Conservation (phyloP, 2,329 filamentous ascomycete genomes). For the Stachybotrys echinatus region DNA sequence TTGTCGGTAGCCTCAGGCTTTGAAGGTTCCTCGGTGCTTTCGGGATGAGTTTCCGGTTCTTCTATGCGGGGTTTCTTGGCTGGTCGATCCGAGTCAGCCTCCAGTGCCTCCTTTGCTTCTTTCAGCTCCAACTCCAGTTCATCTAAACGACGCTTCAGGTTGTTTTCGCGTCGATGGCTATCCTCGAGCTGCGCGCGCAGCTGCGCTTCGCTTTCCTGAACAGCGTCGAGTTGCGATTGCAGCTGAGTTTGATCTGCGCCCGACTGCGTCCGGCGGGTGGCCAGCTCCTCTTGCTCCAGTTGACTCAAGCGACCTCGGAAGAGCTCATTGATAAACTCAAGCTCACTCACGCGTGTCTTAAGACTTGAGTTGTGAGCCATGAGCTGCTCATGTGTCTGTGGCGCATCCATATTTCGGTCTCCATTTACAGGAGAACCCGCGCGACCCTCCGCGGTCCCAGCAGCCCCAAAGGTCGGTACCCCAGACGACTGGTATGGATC, state of each 20-base stretch:
- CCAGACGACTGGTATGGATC: slow-evolving; percentile 59
- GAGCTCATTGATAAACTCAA: slow-evolving; percentile 89
- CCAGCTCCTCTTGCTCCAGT: slow-evolving; percentile 70
- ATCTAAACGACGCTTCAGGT: slow-evolving; percentile 75
- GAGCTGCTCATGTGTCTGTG: slow-evolving; percentile 75
- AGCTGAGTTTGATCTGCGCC: slow-evolving; percentile 51
- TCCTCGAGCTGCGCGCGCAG: slow-evolving; percentile 66
- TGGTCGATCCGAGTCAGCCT: slow-evolving; percentile 15
- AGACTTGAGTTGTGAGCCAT: slow-evolving; percentile 76
- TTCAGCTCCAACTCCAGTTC: slow-evolving; percentile 63
- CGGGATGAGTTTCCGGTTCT: slow-evolving; percentile 4
- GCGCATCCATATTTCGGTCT: slow-evolving; percentile 62
- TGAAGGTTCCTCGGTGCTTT: neutral
- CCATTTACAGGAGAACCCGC: slow-evolving; percentile 44
- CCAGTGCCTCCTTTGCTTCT: slow-evolving; percentile 14
- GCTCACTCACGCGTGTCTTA: slow-evolving; percentile 92
- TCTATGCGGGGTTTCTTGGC: slow-evolving; percentile 20
- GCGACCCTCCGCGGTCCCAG: slow-evolving; percentile 47
- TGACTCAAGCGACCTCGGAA: slow-evolving; percentile 73
- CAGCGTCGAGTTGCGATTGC: slow-evolving; percentile 48
- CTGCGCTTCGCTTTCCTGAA: slow-evolving; percentile 33
- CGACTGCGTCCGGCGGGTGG: slow-evolving; percentile 55
- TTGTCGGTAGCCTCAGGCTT: neutral
- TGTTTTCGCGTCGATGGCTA: slow-evolving; percentile 71
- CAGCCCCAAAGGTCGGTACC: slow-evolving; percentile 39